Conservation (phyloP, 257 asterid species). For the Orobanche coerulescens region DNA sequence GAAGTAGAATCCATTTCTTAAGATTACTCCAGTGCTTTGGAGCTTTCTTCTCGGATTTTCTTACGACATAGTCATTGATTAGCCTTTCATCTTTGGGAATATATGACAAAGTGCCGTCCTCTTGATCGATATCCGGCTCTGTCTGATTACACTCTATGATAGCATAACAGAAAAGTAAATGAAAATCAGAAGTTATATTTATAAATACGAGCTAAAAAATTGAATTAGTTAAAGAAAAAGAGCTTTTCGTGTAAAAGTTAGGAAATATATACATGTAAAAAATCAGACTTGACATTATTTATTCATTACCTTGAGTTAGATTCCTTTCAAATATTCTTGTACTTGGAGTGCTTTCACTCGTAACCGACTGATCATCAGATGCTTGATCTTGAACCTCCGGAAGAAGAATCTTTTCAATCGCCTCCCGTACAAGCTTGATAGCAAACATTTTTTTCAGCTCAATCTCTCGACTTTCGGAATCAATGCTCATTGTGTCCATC, state of each 20-base stretch:
- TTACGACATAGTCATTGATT: slow-evolving; percentile 6
- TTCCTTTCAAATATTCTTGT: slow-evolving; percentile 32
- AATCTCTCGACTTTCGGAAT: slow-evolving; percentile 46
- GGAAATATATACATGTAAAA: too few species aligned
- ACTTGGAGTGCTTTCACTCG: slow-evolving; percentile 45
- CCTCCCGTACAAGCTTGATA: slow-evolving; percentile 84
- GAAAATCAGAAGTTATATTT: too few species aligned
- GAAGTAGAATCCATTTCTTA: slow-evolving; percentile 90
- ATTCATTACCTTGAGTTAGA: slow-evolving; percentile 36
- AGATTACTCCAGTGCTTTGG: slow-evolving; percentile 93
- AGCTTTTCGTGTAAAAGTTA: too few species aligned
- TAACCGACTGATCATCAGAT: slow-evolving; percentile 57
- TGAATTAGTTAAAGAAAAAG: neutral
- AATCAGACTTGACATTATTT: neutral
- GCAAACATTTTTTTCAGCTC: slow-evolving; percentile 66
- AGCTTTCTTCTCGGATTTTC: slow-evolving; percentile 51
- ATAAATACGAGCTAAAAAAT: neutral
- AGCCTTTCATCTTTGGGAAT: slow-evolving; percentile 14
- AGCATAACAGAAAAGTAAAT: too few species aligned
- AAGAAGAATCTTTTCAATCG: slow-evolving; percentile 92
- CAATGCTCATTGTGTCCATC: slow-evolving; percentile 19
- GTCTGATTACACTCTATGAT: neutral
- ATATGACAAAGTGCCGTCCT: slow-evolving; percentile 6
- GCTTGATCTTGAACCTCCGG: slow-evolving; percentile 85
- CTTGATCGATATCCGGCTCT: slow-evolving; percentile 17